Evolutionary conservation across 208 protist genomes (phyloP), one percentile per base, ranked within the genome.

Genomic region (Porcisia deanei): DNA sequence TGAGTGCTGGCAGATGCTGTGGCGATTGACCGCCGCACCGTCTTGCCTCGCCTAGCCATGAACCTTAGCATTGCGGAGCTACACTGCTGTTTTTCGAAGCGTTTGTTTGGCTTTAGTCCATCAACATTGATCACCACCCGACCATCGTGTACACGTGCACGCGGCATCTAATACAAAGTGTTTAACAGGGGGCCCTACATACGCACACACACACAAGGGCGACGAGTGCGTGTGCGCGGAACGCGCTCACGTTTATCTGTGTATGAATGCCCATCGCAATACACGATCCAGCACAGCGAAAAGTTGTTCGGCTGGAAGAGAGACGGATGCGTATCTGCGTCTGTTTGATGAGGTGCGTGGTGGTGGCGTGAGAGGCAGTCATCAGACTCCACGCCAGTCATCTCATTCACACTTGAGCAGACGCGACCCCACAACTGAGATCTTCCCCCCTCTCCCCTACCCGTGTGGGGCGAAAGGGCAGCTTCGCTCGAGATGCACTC

Each of bases 141-240:
- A 52, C 47, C 41, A 34, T 30, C 18, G 47, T 30, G 41, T 8
- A 10, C 63, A 8, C 22, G 20, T 37, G 14, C 63, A 18, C 63
- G 41, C 41, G 39, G 47, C 67, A 20, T 73, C 76, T 77, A 77
- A 82, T 64, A 9, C 7, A 74, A 47, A 34, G 30, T 45, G 25
- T 25, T 66, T 61, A 45, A 63, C 74, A 66, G 52, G 41, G 59
- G 74, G 41, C 59, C n/a, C 16, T 5, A 45, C n/a, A 80, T 41
- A 52, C 45, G 41, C 34, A 57, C 64, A 75, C 52, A 58, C 20
- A 39, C 22, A 58, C 25, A 52, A 52, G 10, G 10, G 47, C 7
- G 2, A 71, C 20, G 34, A 49, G 41, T 47, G 9, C 41, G 8
- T 67, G 25, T 43, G 63, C 41, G 39, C 41, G 20, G 2, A 30